Base-by-base conservation (phyloP, 768 basidiomycete species). In the Pholiota conissans region DNA sequence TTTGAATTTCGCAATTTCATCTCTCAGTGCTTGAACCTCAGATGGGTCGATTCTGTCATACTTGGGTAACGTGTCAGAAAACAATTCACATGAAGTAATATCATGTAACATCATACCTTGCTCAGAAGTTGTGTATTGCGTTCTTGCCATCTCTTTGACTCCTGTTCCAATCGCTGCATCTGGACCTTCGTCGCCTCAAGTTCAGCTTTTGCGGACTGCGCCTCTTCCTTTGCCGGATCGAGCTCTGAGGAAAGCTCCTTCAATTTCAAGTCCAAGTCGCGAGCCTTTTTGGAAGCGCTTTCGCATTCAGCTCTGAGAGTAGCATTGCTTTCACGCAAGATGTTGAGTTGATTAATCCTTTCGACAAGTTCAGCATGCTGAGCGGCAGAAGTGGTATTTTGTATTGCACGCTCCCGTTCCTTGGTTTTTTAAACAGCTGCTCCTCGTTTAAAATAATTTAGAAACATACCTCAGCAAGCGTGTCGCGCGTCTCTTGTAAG, bases 31-130 rank as follows among this genome's bases (percentile, higher is more conserved):
- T 65, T 93, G 90, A 34, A 94, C 76, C 65, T 95, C 93, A 2
- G 88, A 84, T 16, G 93, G 92, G 68, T 94, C 93, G 62, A 91
- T 88, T 45, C 93, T 90, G 63, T 95, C 91, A 66, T 93, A 93
- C 90, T 92, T 59, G 3, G 28, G 27, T 35, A 39, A 58, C 20
- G 0, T 60, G 30, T 35, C 13, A 2, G 9, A 35, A 55, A 11
- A 49, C 18, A 22, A 24, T 8, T 54, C 26, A 35, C 13, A 13
- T 26, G 11, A 24, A 49, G 10, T 13, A n/a, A 45, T 2, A 4
- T 22, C 7, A 35, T 40, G 9, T 29, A 7, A 40, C 18, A 20
- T 46, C 71, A 35, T 59, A 90, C 91, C 81, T 95, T 95, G 74
- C 79, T 86, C 49, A 95, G 77, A 22, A 95, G 74, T 53, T 94